These are phyloP conservation scores for Kuraishia ogatae DNA, from an alignment of 805 yeast genomes.

Conservation along the genomic window DNA sequence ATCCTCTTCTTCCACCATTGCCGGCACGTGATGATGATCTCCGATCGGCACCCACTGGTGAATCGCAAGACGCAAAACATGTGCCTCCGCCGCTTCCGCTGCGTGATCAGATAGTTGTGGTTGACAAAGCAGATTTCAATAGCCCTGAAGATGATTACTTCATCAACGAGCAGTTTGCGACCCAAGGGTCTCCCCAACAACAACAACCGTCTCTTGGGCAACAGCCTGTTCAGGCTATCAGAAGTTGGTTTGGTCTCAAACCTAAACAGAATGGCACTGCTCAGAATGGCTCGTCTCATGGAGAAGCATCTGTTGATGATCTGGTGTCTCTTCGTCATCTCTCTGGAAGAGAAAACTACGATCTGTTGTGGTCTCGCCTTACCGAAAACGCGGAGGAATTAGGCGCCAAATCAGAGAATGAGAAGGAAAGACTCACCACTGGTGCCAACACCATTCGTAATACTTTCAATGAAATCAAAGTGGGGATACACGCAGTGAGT, in stretches of 20 bases:
- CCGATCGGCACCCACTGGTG: neutral
- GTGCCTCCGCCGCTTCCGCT: slow-evolving; percentile 2
- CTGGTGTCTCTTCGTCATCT: slow-evolving; percentile 4
- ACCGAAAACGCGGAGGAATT: slow-evolving; percentile 47
- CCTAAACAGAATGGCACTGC: slow-evolving; percentile 7
- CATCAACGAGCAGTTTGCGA: slow-evolving; percentile 1
- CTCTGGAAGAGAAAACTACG: slow-evolving; percentile 34
- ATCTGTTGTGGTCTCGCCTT: slow-evolving; percentile 51
- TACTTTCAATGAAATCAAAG: slow-evolving; percentile 38
- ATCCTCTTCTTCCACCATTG: neutral
- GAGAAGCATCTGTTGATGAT: slow-evolving; percentile 7
- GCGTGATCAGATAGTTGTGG: slow-evolving; percentile 4
- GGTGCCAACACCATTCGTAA: slow-evolving; percentile 36
- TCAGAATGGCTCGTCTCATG: slow-evolving; percentile 9
- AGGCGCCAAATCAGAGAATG: slow-evolving; percentile 37
- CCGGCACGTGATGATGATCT: neutral
- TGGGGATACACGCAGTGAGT: slow-evolving; percentile 34
- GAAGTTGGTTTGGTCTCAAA: slow-evolving; percentile 22
- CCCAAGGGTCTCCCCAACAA: neutral
- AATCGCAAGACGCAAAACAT: neutral
- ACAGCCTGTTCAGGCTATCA: slow-evolving; percentile 6
- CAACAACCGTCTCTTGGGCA: neutral
- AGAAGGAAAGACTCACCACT: slow-evolving; percentile 40
- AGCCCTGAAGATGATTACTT: slow-evolving; percentile 2
- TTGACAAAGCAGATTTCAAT: slow-evolving; percentile 2